Evolutionary conservation across 2,329 filamentous ascomycete species (phyloP), one percentile per base, ranked within the genome.

Genomic region (Clarireedia paspali): DNA sequence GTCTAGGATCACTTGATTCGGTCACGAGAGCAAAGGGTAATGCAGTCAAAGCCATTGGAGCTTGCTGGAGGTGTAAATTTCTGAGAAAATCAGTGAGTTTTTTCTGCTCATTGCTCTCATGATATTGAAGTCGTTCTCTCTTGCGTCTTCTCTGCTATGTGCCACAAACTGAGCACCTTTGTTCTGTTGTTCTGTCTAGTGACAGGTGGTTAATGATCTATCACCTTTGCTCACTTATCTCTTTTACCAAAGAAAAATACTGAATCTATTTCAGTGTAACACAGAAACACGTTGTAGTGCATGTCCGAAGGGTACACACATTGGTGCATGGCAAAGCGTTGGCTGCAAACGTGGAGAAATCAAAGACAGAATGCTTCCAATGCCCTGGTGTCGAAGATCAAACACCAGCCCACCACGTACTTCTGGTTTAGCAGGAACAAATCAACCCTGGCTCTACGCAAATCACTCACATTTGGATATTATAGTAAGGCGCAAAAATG

Each of bases 11-110:
- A 27, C 42, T 57, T 15, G 55, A 54, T n/a, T 30, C 50, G 12
- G 46, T 30, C 9, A 53, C 55, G 5, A 50, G 53, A n/a, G 55
- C 57, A 10, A 58, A 58, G 23, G 54, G 47, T 30, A 59, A 56
- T 27, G 57, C 59, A 3, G 59, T 60, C 1, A 57, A 55, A n/a
- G 55, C 59, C 10, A 42, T 59, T 24, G 59, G 59, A 10, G 57
- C 59, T 42, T 60, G 59, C 42, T 60, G 57, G 59, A 55, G 57
- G 15, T 60, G 59, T 14, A 59, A 51, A 23, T 53, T 60, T 26
- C 30, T 60, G 45, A 47, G 55, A 42, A 59, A 60, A 42, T 40
- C 44, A 36, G 59, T 59, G 57, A 53, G 57, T 46, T 14, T 14
- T 30, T 30, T 20, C 2, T 17, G n/a, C n/a, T 45, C 23, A 6